A percentile compares a stretch with the other conserved stretches of the same genome.
These are phyloP conservation scores for Cladophialophora immunda DNA, from an alignment of 2,329 filamentous ascomycete species.

Conservation along the genomic window DNA sequence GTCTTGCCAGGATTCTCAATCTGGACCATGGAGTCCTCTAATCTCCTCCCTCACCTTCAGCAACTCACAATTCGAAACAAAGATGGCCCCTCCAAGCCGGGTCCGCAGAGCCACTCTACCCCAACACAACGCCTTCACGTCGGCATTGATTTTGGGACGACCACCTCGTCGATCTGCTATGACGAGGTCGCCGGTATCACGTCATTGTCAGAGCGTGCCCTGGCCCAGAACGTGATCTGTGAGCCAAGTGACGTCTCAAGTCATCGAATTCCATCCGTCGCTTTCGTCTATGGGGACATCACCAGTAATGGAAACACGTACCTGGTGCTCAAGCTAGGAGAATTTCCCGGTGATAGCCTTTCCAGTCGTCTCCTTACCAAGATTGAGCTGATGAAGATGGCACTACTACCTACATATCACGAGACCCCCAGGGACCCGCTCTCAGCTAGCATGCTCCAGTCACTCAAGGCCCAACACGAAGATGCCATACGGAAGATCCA, in stretches of 20 bases:
- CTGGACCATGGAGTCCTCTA: not conserved
- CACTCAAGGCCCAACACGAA: not conserved
- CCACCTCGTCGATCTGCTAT: not conserved
- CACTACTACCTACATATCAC: not conserved
- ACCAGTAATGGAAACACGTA: not conserved
- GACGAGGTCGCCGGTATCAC: not conserved
- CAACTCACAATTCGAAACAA: not conserved
- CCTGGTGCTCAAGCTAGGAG: not conserved
- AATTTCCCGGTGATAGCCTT: not conserved
- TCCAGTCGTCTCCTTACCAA: not conserved
- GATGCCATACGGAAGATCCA: not conserved
- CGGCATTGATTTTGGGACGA: not conserved
- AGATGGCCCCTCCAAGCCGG: not conserved
- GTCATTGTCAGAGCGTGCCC: not conserved
- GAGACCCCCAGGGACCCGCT: not conserved
- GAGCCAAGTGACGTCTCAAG: not conserved
- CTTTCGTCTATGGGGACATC: not conserved
- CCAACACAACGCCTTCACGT: not conserved
- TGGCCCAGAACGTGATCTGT: not conserved
- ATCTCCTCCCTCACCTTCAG: not conserved
- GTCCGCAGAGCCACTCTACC: not conserved
- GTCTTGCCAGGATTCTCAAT: not conserved
- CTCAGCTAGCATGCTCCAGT: not conserved
- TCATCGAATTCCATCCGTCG: not conserved
- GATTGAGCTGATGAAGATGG: not conserved